Evolutionary conservation across 2,329 filamentous ascomycete species (phyloP).

Genomic region (Xylariaceae sp.): DNA sequence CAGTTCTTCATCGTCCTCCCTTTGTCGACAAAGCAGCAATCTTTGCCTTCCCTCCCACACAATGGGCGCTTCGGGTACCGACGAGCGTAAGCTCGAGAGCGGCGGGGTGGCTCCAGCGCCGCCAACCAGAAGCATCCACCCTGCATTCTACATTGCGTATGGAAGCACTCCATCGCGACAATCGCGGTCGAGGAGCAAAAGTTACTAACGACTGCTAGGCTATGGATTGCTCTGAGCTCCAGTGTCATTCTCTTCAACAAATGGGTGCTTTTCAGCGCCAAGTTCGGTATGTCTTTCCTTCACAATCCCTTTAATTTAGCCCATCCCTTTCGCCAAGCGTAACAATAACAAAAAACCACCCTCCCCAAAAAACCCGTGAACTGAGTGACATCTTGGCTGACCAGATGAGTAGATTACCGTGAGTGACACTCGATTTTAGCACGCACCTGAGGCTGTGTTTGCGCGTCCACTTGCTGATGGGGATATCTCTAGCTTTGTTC

Average conservation of each 20-base stretch:
- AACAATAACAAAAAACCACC: not conserved
- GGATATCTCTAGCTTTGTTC: conserved; percentile 53
- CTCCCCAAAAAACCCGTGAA: not conserved
- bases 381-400: conserved; percentile 8
- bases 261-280: conserved; percentile 77
- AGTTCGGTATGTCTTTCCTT: conserved; percentile 68
- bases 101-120: conserved; percentile 28
- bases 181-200: not conserved
- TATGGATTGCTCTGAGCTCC: conserved; percentile 87
- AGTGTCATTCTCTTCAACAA: conserved; percentile 93
- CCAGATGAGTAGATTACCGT: conserved; percentile 31
- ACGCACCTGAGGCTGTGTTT: not conserved
- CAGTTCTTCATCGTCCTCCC: not conserved
- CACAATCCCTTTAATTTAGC: conserved; percentile 4
- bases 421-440: conserved; percentile 15
- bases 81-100: conserved; percentile 36
- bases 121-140: conserved; percentile 29
- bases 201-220: conserved; percentile 44
- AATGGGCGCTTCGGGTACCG: conserved; percentile 25
- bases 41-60: conserved; percentile 5
- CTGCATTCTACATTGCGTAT: conserved; percentile 37
- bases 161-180: conserved; percentile 7
- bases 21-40: too few relatives aligned
- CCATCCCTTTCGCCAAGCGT: conserved; percentile 5
- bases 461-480: conserved; percentile 8